These are phyloP conservation scores for Solanum virginianum DNA, from an alignment of 257 asterid species.

Conservation along the genomic window DNA sequence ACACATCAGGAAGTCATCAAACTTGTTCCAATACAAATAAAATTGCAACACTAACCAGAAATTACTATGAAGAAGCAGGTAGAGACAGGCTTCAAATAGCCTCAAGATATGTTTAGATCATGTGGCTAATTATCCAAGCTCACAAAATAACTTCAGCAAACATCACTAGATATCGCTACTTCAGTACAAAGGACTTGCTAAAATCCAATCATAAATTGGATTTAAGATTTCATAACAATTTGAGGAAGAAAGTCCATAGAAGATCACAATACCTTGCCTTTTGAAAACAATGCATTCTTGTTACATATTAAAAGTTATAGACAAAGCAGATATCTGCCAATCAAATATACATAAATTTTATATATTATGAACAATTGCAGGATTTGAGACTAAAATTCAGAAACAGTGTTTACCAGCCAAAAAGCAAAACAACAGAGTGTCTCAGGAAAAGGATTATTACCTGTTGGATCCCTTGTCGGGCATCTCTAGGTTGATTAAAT, in stretches of 20 bases:
- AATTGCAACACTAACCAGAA: not conserved
- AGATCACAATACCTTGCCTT: not conserved
- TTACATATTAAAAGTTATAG: not conserved
- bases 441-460: constrained; percentile 17
- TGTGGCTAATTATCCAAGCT: not conserved
- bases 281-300: not conserved
- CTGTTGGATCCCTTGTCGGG: constrained; percentile 93
- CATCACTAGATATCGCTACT: not conserved
- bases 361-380: not conserved
- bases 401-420: not conserved
- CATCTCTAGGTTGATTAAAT: constrained; percentile 90
- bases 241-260: not conserved
- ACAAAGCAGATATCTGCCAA: not conserved
- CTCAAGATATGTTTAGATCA: not conserved
- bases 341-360: not conserved
- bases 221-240: not conserved
- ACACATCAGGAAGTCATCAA: no score
- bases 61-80: not conserved
- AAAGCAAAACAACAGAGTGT: not conserved
- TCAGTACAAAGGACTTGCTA: not conserved
- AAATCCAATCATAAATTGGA: not conserved
- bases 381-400: not conserved
- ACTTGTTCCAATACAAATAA: not conserved
- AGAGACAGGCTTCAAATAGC: not conserved
- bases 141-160: not conserved